Percentiles rank a stretch among this genome's conserved stretches.
These are phyloP conservation scores for Starmerella bombicola DNA, from an alignment of 805 yeast genomes.

Conservation along the genomic window DNA sequence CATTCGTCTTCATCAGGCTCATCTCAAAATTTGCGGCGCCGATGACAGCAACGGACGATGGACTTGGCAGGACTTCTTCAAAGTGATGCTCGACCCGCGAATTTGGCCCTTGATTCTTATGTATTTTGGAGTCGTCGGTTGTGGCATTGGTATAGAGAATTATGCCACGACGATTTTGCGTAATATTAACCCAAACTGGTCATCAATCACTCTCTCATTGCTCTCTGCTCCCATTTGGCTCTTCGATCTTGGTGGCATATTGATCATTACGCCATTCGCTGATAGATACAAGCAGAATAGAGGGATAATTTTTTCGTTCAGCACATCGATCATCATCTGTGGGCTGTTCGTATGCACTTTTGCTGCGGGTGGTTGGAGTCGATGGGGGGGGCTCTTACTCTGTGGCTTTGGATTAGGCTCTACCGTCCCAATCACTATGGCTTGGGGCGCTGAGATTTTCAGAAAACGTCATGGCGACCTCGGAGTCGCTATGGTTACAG, in stretches of 20 bases:
- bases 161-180: constrained; percentile 67
- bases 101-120: constrained; percentile 72
- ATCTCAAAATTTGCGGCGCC: constrained; percentile 42
- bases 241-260: constrained; percentile 64
- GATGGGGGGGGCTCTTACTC: constrained; percentile 67
- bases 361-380: constrained; percentile 61
- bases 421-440: constrained; percentile 79
- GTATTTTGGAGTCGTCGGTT: constrained; percentile 89
- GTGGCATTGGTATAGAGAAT: constrained; percentile 77
- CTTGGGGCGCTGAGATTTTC: constrained; percentile 69
- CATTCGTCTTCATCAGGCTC: constrained; percentile 42
- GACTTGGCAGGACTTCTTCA: constrained; percentile 46
- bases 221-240: constrained; percentile 86
- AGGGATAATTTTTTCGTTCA: constrained; percentile 47
- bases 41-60: constrained; percentile 35
- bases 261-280: constrained; percentile 66
- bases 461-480: constrained; percentile 62
- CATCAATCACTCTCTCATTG: constrained; percentile 58
- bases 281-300: constrained; percentile 52
- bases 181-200: constrained; percentile 47
- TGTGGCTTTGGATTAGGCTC: constrained; percentile 85
- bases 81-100: constrained; percentile 48
- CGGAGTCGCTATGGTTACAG: constrained; percentile 73
- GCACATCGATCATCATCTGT: constrained; percentile 54
- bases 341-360: constrained; percentile 69